A percentile compares a stretch with the other conserved stretches of the same genome.
Evolutionary conservation across 2,329 filamentous ascomycete genomes (phyloP).

Genomic region (Pseudodiploospora longispora): DNA sequence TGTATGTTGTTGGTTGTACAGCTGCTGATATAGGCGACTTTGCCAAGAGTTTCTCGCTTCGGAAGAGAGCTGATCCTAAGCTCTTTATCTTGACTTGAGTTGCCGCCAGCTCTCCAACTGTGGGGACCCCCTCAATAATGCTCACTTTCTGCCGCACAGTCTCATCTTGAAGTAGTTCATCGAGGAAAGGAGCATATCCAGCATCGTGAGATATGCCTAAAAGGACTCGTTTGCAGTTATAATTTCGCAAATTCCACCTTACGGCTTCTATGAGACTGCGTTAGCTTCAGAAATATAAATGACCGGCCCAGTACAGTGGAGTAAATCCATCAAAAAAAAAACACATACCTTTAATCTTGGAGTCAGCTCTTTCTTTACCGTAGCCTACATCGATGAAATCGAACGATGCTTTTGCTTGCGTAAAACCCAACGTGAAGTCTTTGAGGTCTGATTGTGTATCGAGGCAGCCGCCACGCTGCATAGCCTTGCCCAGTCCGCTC

Average conservation of each 20-base stretch:
- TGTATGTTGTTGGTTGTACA: too few relatives aligned
- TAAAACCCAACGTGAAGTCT: constrained; percentile 54
- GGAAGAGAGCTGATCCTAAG: constrained; percentile 42
- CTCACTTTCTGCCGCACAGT: constrained; percentile 36
- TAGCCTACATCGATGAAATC: constrained; percentile 57
- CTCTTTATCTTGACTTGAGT: constrained; percentile 39
- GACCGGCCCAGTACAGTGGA: neutral
- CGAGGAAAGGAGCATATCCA: constrained; percentile 51
- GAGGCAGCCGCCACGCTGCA: constrained; percentile 40
- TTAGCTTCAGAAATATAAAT: neutral
- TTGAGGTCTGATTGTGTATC: constrained; percentile 37
- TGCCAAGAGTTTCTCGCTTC: constrained; percentile 42
- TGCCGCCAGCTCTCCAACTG: constrained; percentile 39
- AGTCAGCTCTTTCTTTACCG: constrained; percentile 50
- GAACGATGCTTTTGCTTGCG: constrained; percentile 49
- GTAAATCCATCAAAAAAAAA: neutral
- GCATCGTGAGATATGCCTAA: constrained; percentile 56
- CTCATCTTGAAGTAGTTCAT: constrained; percentile 42
- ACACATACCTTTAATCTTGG: constrained; percentile 50
- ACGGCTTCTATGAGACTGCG: constrained; percentile 33
- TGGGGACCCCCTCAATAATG: constrained; percentile 46
- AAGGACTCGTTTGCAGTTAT: constrained; percentile 54
- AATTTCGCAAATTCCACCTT: constrained; percentile 50
- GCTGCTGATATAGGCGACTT: constrained; percentile 9
- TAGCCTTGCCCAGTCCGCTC: constrained; percentile 38